Percentiles rank a stretch among this genome's conserved stretches.
Evolutionary conservation across 768 basidiomycete genomes (phyloP).

Genomic region (Auricularia sp.): DNA sequence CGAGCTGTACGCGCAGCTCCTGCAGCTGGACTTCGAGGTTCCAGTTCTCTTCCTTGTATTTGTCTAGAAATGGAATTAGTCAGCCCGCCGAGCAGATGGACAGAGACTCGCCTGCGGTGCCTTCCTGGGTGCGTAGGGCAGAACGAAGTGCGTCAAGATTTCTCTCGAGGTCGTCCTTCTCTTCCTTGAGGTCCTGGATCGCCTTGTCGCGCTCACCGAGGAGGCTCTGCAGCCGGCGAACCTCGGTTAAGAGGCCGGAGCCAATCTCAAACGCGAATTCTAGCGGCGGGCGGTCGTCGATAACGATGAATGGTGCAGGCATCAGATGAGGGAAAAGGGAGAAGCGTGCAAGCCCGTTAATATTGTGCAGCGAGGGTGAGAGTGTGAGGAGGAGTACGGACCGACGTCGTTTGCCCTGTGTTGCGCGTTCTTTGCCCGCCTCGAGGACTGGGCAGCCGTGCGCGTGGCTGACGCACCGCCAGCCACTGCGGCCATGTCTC

Average conservation of each 20-base stretch:
- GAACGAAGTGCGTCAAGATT: constrained; percentile 62
- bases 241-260: constrained; percentile 82
- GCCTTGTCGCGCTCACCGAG: constrained; percentile 89
- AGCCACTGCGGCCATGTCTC: neutral
- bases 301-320: constrained; percentile 3
- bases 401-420: constrained; percentile 85
- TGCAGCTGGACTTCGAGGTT: constrained; percentile 91
- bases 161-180: constrained; percentile 81
- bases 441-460: constrained; percentile 71
- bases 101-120: constrained; percentile 54
- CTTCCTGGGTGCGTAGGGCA: constrained; percentile 72
- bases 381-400: constrained; percentile 27
- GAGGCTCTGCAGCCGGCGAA: constrained; percentile 81
- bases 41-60: constrained; percentile 98
- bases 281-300: constrained; percentile 24
- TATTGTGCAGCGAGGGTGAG: neutral
- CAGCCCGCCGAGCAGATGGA: neutral
- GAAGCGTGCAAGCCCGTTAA: neutral
- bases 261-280: constrained; percentile 99
- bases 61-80: constrained; percentile 39
- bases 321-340: neutral
- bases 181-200: constrained; percentile 83
- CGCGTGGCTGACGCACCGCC: constrained; percentile 33
- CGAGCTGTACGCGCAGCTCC: constrained; percentile 63
- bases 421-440: constrained; percentile 84